These are phyloP conservation scores for Mycothermus thermophilus DNA, from an alignment of 495 filamentous ascomycete species.

Conservation along the genomic window DNA sequence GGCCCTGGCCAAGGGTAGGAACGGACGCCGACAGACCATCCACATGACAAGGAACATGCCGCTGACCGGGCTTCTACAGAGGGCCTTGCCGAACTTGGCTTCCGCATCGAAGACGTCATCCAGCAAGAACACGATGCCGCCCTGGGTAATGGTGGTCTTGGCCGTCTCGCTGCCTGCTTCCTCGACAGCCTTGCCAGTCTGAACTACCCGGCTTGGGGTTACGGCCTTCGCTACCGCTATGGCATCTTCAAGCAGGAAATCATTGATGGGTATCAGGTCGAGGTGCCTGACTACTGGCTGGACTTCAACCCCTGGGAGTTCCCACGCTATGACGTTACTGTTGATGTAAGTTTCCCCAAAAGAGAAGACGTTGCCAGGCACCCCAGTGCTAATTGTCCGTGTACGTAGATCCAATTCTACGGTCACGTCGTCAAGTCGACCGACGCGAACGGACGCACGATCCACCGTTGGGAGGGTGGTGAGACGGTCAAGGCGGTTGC, in stretches of 20 bases:
- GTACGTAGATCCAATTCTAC: constrained; percentile 70
- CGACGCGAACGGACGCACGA: constrained; percentile 61
- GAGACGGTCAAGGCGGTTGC: constrained; percentile 88
- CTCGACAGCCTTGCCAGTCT: constrained; percentile 88
- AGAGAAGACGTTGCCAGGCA: background rate
- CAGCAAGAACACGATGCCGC: constrained; percentile 92
- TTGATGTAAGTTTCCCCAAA: constrained; percentile 43
- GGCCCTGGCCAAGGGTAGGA: constrained; percentile 60
- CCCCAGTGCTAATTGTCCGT: constrained; percentile 5
- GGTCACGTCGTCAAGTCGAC: constrained; percentile 59
- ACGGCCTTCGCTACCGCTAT: constrained; percentile 87
- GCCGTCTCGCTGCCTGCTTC: constrained; percentile 90
- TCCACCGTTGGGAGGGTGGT: constrained; percentile 72
- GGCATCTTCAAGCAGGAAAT: constrained; percentile 99
- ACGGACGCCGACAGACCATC: too few species aligned
- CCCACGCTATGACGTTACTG: constrained; percentile 82
- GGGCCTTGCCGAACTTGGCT: constrained; percentile 77
- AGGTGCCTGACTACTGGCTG: constrained; percentile 97
- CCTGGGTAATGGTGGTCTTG: constrained; percentile 88
- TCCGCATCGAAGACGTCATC: constrained; percentile 93
- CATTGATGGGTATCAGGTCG: constrained; percentile 90
- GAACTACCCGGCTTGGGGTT: constrained; percentile 94
- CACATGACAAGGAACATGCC: too few species aligned
- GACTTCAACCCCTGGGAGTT: constrained; percentile 99
- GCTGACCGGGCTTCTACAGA: too few species aligned